Evolutionary conservation across 306 rosid species (phyloP), one percentile per base, ranked within the genome.

Genomic region (Glycine soja): DNA sequence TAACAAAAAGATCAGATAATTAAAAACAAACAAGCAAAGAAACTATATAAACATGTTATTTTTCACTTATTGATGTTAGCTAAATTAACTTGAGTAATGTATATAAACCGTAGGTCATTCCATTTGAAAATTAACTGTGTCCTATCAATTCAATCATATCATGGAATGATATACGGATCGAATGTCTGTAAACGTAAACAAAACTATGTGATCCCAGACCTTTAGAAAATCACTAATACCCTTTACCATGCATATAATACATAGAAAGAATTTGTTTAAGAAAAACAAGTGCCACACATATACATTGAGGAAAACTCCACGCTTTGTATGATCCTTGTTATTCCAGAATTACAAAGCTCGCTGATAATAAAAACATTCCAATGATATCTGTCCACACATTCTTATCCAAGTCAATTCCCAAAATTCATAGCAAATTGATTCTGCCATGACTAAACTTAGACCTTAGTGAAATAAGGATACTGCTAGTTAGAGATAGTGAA

Each of bases 351-450:
- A 88, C 90, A 89, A 80, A 80, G 70, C 45, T 71, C 64, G 58
- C 51, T 79, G 58, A 74, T 10, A 78, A 48, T 24, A 11, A 74
- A 71, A 68, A 75, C 84, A 68, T 68, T 80, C 87, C 82, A 87
- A 86, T 83, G 85, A 36, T 36, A 86, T 83, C 43, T 52, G 14
- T 70, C 80, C 69, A 69, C 76, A 61, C 32, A 19, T 40, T 77
- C 43, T 24, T 24, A 24, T 66, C 80, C 38, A 73, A 75, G 85
- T 80, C 32, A 77, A 77, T 71, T 70, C 84, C 86, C 86, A 85
- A 88, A 91, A 91, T 77, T 83, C 78, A 85, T 73, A 87, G 88
- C 92, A 83, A 80, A 43, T 57, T 80, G 15, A 4, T 65, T 71
- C 58, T 48, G 86, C 85, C 82, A 88, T 78, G 62, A 79, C 80